Evolutionary conservation across 179 eudicot genomes (phyloP).

Genomic region (Amaranthus tricolor): DNA sequence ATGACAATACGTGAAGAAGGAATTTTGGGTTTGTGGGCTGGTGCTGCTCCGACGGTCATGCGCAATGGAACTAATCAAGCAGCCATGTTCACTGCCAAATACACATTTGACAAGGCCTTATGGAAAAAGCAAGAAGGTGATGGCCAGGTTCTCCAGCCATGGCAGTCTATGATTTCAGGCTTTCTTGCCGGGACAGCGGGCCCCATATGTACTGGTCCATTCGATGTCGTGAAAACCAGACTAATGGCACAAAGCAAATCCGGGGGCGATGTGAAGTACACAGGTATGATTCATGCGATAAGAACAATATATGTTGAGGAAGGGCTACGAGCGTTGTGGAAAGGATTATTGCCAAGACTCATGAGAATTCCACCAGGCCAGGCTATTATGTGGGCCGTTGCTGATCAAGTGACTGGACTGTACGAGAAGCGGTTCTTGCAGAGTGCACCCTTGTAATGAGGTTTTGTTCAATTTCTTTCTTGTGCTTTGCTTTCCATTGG

Average conservation of each 20-base stretch:
- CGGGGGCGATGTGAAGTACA: slow-evolving; percentile 64
- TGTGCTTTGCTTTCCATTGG: not conserved
- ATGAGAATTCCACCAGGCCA: slow-evolving; percentile 99
- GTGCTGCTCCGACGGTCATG: slow-evolving; percentile 96
- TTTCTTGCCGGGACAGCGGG: slow-evolving; percentile 96
- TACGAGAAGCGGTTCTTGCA: slow-evolving; percentile 67
- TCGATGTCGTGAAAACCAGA: slow-evolving; percentile 95
- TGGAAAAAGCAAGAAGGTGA: slow-evolving; percentile 96
- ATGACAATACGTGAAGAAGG: slow-evolving; percentile 87
- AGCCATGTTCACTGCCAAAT: slow-evolving; percentile 92
- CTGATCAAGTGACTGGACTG: slow-evolving; percentile 85
- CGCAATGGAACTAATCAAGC: slow-evolving; percentile 98
- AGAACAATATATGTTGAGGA: slow-evolving; percentile 72
- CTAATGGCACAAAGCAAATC: slow-evolving; percentile 84
- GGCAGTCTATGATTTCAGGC: slow-evolving; percentile 99
- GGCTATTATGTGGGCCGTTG: slow-evolving; percentile 97
- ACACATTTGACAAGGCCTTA: slow-evolving; percentile 58
- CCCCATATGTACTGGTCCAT: slow-evolving; percentile 91
- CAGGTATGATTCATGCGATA: slow-evolving; percentile 86
- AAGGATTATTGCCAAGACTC: slow-evolving; percentile 80
- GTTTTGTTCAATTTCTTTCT: not conserved
- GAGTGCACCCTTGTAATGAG: slow-evolving; percentile 32
- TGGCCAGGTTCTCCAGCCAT: slow-evolving; percentile 71
- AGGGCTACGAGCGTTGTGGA: slow-evolving; percentile 84
- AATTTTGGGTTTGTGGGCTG: slow-evolving; percentile 81